Evolutionary conservation across 331 rosid genomes (phyloP).

Genomic region (Saraca asoca): DNA sequence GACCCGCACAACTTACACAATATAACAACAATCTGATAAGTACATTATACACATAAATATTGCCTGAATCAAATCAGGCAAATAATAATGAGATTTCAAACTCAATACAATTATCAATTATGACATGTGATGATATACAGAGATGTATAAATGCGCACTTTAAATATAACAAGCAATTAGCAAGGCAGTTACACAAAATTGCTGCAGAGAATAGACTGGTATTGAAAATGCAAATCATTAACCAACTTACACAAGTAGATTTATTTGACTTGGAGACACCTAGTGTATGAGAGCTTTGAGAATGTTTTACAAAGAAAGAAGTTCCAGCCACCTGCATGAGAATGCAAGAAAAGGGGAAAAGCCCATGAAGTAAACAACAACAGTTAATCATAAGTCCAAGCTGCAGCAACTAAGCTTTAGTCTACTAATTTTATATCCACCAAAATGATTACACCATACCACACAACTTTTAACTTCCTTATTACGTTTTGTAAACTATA

Average conservation of each 20-base stretch:
- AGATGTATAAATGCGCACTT: neutral
- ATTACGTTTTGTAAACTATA: neutral
- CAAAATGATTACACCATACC: neutral
- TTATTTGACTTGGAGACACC: slow-evolving; percentile 25
- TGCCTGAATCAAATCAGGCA: neutral
- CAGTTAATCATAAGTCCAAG: slow-evolving; percentile 1
- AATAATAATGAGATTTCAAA: neutral
- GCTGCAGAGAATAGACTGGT: neutral
- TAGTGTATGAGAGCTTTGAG: slow-evolving; percentile 33
- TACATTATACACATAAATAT: neutral
- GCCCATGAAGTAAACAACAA: neutral
- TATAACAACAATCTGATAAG: slow-evolving; percentile 13
- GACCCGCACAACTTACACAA: neutral
- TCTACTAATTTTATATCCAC: neutral
- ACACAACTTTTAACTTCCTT: neutral
- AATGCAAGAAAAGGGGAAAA: neutral
- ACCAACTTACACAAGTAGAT: slow-evolving; percentile 50
- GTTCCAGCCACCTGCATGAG: slow-evolving; percentile 39
- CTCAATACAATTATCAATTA: neutral
- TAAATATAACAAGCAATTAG: neutral
- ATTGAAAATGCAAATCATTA: slow-evolving; percentile 20
- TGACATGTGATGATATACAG: neutral
- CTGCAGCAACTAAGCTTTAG: neutral
- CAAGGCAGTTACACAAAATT: slow-evolving; percentile 1
- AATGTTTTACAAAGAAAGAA: slow-evolving; percentile 30